Conservation (phyloP, 1,284 basidiomycete species). For the Puccinia sorghi region DNA sequence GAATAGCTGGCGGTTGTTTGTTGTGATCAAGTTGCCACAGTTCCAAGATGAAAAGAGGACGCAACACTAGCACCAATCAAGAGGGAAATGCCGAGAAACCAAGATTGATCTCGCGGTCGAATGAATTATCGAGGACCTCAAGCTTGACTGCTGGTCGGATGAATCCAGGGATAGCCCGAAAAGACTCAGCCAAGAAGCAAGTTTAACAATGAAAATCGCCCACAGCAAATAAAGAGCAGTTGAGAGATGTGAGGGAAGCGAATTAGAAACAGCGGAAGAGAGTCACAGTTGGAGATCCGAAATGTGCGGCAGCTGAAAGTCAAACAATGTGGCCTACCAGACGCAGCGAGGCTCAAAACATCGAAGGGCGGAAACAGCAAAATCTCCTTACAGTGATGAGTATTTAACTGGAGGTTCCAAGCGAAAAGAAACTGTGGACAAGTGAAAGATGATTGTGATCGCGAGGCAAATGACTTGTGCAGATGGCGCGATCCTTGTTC, state of each 20-base stretch:
- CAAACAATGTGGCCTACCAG: constrained; percentile 1
- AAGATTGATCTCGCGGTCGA: constrained; percentile 13
- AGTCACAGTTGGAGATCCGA: background rate
- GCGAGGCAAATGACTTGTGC: background rate
- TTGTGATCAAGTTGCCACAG: background rate
- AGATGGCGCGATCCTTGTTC: background rate
- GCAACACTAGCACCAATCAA: constrained; percentile 10
- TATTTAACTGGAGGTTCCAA: background rate
- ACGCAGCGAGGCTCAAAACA: background rate
- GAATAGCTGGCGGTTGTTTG: background rate
- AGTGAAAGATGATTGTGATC: constrained; percentile 10
- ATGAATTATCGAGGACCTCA: background rate
- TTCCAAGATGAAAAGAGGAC: background rate
- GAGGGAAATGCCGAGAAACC: constrained; percentile 10
- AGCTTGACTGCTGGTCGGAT: background rate
- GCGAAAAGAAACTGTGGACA: constrained; percentile 14
- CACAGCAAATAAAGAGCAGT: constrained; percentile 1
- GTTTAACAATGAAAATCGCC: constrained; percentile 6
- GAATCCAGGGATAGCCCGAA: background rate
- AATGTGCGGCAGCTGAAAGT: background rate
- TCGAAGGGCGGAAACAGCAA: background rate
- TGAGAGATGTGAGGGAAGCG: background rate
- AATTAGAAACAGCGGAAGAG: background rate
- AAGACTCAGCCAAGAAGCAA: constrained; percentile 6
- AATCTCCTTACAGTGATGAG: background rate